Percentiles rank a stretch among this genome's conserved stretches.
Conservation (phyloP, 2,329 filamentous ascomycete genomes). For the Neofusicoccum cordaticola region DNA sequence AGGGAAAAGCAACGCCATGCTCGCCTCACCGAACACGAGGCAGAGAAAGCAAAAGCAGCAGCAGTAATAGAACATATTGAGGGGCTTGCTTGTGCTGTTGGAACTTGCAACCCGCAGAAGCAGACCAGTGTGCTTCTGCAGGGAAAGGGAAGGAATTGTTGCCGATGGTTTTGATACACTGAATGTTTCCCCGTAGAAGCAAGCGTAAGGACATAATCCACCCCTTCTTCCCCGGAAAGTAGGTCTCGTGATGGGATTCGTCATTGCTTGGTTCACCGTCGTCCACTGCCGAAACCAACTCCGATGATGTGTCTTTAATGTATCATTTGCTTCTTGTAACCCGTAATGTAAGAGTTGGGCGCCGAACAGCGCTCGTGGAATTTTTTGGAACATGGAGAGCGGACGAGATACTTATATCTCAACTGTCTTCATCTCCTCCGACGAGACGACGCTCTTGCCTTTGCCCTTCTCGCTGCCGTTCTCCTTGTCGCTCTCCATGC, state of each 20-base stretch:
- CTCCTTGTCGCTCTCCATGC: slow-evolving; percentile 39
- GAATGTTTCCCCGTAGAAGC: not conserved
- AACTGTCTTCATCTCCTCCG: slow-evolving; percentile 48
- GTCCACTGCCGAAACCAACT: slow-evolving; percentile 11
- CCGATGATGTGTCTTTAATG: slow-evolving; percentile 14
- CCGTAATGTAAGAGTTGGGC: slow-evolving; percentile 7
- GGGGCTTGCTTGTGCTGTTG: not conserved
- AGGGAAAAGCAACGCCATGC: not conserved
- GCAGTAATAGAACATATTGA: slow-evolving; percentile 3
- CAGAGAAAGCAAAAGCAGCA: slow-evolving; percentile 8
- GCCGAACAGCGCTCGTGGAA: not conserved
- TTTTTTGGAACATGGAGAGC: not conserved
- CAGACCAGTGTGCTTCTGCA: not conserved
- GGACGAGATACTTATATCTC: slow-evolving; percentile 38
- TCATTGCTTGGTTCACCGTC: slow-evolving; percentile 9
- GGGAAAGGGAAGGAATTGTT: slow-evolving; percentile 8
- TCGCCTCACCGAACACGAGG: not conserved
- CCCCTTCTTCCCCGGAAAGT: not conserved
- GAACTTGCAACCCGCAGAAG: not conserved
- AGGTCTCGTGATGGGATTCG: slow-evolving; percentile 9
- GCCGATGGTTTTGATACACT: slow-evolving; percentile 7
- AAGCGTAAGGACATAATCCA: slow-evolving; percentile 8
- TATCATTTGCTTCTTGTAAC: slow-evolving; percentile 16
- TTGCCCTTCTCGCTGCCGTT: slow-evolving; percentile 29
- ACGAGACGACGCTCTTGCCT: slow-evolving; percentile 21